phyloP scores from a whole-genome alignment of 257 asterid species.

The Eustoma russellianum region DNA sequence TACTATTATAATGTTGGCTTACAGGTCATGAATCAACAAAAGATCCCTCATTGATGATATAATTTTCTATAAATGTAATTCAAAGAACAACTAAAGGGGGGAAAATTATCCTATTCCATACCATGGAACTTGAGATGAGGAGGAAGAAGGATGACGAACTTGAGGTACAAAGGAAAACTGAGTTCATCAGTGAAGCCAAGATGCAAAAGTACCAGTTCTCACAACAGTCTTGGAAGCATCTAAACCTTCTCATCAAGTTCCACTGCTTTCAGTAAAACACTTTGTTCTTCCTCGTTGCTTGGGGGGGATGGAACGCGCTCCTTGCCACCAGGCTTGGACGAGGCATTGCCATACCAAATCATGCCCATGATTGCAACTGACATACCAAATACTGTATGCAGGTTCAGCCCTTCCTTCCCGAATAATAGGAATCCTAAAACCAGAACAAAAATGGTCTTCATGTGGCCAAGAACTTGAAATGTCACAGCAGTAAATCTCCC shows the following conservation, averaged over 20 bases:
- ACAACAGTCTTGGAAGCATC: not conserved
- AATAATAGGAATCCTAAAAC: conserved; percentile 65
- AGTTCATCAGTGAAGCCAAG: not conserved
- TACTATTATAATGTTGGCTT: too few relatives aligned
- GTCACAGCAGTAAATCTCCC: conserved; percentile 87
- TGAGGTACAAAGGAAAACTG: not conserved
- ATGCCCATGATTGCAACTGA: conserved; percentile 52
- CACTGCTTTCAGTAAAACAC: conserved; percentile 24
- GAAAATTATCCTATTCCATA: too few relatives aligned
- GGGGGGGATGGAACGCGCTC: conserved; percentile 23
- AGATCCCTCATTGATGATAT: too few relatives aligned
- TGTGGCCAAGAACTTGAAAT: conserved; percentile 78
- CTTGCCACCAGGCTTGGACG: conserved; percentile 65
- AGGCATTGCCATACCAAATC: conserved; percentile 67
- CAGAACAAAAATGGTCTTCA: conserved; percentile 70
- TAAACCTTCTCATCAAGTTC: conserved; percentile 37
- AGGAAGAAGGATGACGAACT: not conserved
- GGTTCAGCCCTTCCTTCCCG: conserved; percentile 61
- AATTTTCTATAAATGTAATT: too few relatives aligned
- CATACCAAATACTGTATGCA: conserved; percentile 64
- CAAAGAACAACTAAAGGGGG: too few relatives aligned
- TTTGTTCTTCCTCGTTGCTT: conserved; percentile 28
- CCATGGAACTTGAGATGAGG: too few relatives aligned
- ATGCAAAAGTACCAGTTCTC: not conserved
- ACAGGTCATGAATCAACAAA: too few relatives aligned